Conservation (phyloP, 192 early-diverging fungal genomes). For the Pilaira anomala region DNA sequence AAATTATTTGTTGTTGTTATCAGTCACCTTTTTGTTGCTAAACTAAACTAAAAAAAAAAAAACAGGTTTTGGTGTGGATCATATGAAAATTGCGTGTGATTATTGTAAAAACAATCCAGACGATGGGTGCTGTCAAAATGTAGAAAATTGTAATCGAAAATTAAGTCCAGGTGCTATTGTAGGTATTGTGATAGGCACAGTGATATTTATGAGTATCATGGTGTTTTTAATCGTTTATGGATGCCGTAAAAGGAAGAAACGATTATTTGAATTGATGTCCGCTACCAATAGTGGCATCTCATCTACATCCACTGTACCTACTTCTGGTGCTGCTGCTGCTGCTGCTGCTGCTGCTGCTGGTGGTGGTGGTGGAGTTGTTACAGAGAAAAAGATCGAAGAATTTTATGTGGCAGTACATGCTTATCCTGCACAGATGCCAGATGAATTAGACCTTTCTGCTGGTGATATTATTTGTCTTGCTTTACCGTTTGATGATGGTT, state of each 20-base stretch:
- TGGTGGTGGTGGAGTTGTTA: no score
- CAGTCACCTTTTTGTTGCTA: not conserved
- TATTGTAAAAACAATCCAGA: slow-evolving; percentile 12
- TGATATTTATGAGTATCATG: not conserved
- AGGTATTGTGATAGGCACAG: slow-evolving; percentile 21
- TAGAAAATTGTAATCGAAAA: not conserved
- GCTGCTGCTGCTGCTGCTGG: no score
- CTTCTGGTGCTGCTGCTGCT: no score
- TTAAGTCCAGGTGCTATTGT: slow-evolving; percentile 15
- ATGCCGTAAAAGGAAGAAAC: not conserved
- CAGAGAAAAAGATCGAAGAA: no score
- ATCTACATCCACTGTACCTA: not conserved
- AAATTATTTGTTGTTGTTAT: not conserved
- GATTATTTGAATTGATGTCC: not conserved
- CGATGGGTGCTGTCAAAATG: slow-evolving; percentile 13
- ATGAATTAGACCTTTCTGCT: slow-evolving; percentile 70
- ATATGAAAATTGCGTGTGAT: slow-evolving; percentile 2
- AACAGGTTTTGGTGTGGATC: slow-evolving; percentile 7
- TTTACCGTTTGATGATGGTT: slow-evolving; percentile 83
- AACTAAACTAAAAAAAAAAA: not conserved
- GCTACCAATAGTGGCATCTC: not conserved
- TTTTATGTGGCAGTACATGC: slow-evolving; percentile 40
- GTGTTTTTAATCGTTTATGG: not conserved
- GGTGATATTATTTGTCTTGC: slow-evolving; percentile 73
- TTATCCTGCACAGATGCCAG: slow-evolving; percentile 66